Percentiles rank a stretch among this genome's conserved stretches.
Conservation (phyloP, 345 rosid genomes). For the Lepidium aucheri region DNA sequence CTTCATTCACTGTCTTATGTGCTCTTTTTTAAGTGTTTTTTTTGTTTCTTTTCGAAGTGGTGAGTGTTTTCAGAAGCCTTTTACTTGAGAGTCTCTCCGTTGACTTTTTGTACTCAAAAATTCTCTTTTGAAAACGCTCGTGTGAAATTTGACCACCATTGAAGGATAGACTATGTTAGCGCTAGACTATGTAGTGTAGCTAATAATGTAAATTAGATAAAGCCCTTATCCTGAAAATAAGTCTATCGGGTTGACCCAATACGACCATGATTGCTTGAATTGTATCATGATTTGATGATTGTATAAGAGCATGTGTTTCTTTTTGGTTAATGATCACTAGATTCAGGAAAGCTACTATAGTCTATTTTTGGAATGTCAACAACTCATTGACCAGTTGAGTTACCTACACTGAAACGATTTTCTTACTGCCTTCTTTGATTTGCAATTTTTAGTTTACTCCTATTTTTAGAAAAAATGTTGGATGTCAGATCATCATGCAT, state of each 20-base stretch:
- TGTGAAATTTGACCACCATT: slow-evolving; percentile 11
- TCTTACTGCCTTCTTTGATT: neutral
- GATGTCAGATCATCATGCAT: neutral
- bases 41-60: neutral
- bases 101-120: slow-evolving; percentile 8
- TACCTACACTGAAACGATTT: neutral
- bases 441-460: neutral
- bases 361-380: neutral
- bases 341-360: neutral
- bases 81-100: slow-evolving; percentile 5
- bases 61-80: neutral
- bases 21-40: neutral
- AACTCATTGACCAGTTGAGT: neutral
- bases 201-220: slow-evolving; percentile 9
- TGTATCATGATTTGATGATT: neutral
- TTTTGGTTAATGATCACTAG: neutral
- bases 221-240: neutral
- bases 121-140: neutral
- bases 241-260: slow-evolving; percentile 1
- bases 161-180: neutral
- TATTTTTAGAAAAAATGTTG: neutral
- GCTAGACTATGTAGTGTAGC: too few species aligned
- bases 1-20: neutral
- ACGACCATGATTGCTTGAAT: neutral
- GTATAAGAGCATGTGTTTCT: neutral